Base-by-base conservation (phyloP, 805 yeast species). In the Spathaspora sp. region DNA sequence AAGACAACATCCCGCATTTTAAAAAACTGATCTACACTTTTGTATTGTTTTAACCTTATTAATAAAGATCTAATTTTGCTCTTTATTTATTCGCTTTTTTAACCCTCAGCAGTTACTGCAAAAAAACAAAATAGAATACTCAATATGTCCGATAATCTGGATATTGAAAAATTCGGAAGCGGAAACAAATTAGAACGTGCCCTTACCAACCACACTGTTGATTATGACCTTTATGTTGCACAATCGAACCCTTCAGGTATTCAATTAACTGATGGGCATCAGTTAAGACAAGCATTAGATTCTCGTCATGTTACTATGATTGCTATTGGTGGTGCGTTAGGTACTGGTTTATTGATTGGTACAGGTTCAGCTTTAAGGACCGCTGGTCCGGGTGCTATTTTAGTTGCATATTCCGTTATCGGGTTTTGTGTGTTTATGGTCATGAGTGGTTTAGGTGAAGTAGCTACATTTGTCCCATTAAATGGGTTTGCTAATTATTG, bases 271-370 rank as follows among this genome's bases (percentile, higher is more conserved):
- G 78, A 73, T 31, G 81, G 81, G 6, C 78, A 73, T 52, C 63
- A 70, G 52, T 70, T 78, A 57, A 76, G 74, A 52, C 73, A 75
- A 53, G 69, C 69, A 48, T 61, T 77, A 53, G 71, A 77, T 55
- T 78, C 87, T 46, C 66, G 90, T 49, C 90, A 85, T 61, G 76
- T 84, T 55, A 77, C 83, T 51, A 82, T 86, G 87, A 82, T 86
- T 62, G 87, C 94, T 56, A 81, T 89, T 57, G 96, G 94, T 58
- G 93, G 94, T 58, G 88, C 93, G 8, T 69, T 88, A 49, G 94
- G 94, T 51, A 87, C 94, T 1, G 96, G 62, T 52, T 74, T 88
- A 51, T 72, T 88, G 57, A 85, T 88, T 57, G 90, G 92, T 60
- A 85, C 92, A 2, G 90, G 91, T 51, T 70, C 82, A 14, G 84